A percentile compares a stretch with the other conserved stretches of the same genome.
phyloP scores from a whole-genome alignment of 352 stramenopile genomes.

The Pythium monospermum region DNA sequence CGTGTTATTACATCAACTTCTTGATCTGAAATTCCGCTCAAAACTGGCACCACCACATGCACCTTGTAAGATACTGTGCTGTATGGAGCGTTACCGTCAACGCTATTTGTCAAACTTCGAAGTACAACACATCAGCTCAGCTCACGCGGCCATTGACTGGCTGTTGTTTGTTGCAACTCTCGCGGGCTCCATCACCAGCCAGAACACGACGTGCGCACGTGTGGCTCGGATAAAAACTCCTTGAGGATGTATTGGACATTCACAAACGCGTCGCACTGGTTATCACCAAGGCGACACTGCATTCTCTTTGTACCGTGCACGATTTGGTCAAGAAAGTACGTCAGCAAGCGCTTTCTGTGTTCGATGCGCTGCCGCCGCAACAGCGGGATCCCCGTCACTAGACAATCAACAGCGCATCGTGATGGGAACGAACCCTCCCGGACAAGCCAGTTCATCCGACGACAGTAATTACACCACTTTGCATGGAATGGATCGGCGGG shows the following conservation, averaged over 20 bases:
- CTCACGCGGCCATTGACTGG: no score
- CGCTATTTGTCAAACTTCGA: no score
- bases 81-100: no score
- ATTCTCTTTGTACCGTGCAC: constrained; percentile 39
- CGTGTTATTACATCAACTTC: no score
- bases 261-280: constrained; percentile 42
- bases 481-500: constrained; percentile 29
- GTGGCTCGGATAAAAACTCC: constrained; percentile 45
- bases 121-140: no score
- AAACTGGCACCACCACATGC: no score
- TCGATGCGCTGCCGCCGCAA: constrained; percentile 13
- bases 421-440: constrained; percentile 38
- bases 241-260: constrained; percentile 42
- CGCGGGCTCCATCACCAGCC: constrained; percentile 8
- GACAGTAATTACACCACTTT: constrained; percentile 60
- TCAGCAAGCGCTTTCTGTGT: constrained; percentile 30
- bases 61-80: no score
- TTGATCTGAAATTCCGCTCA: no score
- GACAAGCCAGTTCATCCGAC: constrained; percentile 34
- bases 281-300: constrained; percentile 40
- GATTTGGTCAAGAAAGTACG: constrained; percentile 40
- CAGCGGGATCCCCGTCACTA: background rate
- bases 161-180: no score
- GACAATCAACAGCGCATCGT: constrained; percentile 21
- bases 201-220: constrained; percentile 8